Conservation (phyloP, 2,329 filamentous ascomycete genomes). For the Pestalotiopsis sp. region DNA sequence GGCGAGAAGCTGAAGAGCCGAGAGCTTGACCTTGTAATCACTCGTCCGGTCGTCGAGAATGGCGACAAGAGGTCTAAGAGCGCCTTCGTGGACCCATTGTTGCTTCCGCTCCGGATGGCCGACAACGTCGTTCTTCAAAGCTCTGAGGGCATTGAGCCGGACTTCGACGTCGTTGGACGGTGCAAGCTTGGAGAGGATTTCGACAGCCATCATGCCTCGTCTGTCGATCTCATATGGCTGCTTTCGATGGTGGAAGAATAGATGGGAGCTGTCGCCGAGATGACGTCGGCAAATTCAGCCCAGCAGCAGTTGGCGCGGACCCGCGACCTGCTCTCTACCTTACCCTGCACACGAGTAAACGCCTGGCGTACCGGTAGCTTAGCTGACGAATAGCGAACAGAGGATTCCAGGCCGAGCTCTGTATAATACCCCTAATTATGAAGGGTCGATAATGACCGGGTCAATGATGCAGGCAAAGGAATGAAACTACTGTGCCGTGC, state of each 20-base stretch:
- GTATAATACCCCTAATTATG: background rate
- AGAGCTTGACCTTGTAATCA: slow-evolving; percentile 66
- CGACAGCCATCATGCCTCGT: slow-evolving; percentile 11
- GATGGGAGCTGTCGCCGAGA: background rate
- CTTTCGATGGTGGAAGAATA: background rate
- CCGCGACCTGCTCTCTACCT: background rate
- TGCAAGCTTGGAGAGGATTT: slow-evolving; percentile 10
- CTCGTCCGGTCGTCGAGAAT: slow-evolving; percentile 41
- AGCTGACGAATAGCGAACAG: background rate
- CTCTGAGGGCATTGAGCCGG: slow-evolving; percentile 64
- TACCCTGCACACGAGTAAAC: too few species aligned
- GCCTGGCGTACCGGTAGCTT: background rate
- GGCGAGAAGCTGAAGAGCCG: slow-evolving; percentile 82
- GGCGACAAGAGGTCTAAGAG: slow-evolving; percentile 61
- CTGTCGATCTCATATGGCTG: background rate
- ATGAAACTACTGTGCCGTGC: background rate
- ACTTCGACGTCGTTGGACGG: slow-evolving; percentile 43
- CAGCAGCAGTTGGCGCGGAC: background rate
- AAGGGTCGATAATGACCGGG: background rate
- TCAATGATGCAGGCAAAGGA: background rate
- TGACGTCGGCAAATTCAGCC: slow-evolving; percentile 1
- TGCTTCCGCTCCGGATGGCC: slow-evolving; percentile 89
- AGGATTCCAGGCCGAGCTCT: too few species aligned
- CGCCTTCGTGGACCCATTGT: slow-evolving; percentile 70
- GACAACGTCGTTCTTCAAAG: slow-evolving; percentile 86